These are phyloP conservation scores for Clarireedia paspali DNA, from an alignment of 2,329 filamentous ascomycete genomes.

Conservation along the genomic window DNA sequence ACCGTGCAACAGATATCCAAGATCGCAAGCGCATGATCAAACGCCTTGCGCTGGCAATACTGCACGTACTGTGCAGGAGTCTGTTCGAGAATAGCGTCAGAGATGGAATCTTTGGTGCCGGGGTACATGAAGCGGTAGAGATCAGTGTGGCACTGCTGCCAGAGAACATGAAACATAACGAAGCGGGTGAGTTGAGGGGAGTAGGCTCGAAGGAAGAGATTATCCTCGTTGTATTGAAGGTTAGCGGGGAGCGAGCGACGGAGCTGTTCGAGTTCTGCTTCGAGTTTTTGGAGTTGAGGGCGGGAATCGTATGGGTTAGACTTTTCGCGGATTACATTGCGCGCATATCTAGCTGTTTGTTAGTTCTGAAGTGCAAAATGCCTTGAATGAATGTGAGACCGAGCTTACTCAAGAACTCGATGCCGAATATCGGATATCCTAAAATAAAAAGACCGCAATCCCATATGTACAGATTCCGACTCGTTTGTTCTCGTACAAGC, in stretches of 20 bases:
- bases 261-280: constrained; percentile 1
- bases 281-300: constrained; percentile 1
- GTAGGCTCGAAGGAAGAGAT: constrained; percentile 8
- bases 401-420: constrained; percentile 5
- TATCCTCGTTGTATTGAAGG: constrained; percentile 8
- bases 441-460: constrained; percentile 7
- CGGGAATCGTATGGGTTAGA: constrained; percentile 5
- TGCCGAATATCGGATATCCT: constrained; percentile 8
- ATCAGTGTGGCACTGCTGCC: constrained; percentile 7
- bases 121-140: constrained; percentile 7
- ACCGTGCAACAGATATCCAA: constrained; percentile 5
- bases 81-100: neutral
- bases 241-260: constrained; percentile 2
- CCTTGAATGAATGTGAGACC: neutral
- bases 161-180: constrained; percentile 7
- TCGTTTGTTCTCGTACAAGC: neutral
- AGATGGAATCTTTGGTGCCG: constrained; percentile 5
- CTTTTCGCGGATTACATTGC: constrained; percentile 5
- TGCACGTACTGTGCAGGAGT: neutral
- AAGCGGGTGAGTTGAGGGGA: constrained; percentile 7
- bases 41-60: constrained; percentile 5
- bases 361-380: neutral
- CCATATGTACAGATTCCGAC: constrained; percentile 7
- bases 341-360: neutral
- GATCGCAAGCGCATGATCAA: constrained; percentile 2